Evolutionary conservation across 306 rosid genomes (phyloP), one percentile per base, ranked within the genome.

Genomic region (Alnus rubra): DNA sequence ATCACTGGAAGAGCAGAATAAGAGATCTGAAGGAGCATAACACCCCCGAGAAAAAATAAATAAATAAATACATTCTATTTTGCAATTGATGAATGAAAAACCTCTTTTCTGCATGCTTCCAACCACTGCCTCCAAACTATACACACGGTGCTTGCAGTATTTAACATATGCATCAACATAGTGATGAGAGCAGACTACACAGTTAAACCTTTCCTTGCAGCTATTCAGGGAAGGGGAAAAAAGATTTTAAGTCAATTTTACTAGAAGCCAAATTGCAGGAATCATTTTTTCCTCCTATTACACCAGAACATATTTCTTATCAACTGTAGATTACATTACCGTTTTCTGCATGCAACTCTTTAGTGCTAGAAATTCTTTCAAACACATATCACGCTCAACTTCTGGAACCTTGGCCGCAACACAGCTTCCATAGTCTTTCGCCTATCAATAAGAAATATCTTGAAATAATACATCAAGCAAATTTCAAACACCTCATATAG

Each of bases 361-460:
- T 52, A 93, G 88, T 76, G 86, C 92, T 47, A 90, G 71, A 90
- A 95, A 93, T 85, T 95, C 99, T 84, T 93, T 91, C 65, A 82
- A 80, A 83, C 98, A 95, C 82, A 93, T 82, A 80, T 93, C 94
- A 50, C 77, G 92, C 76, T 95, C 99, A 85, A 95, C 88, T 78
- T 92, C 89, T 59, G 99, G 99, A 89, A 95, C 93, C 85, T 93
- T 95, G 9, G 91, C 89, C 52, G 97, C 97, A 80, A 92, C 90
- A 84, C 98, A 95, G 69, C 89, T 82, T 69, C 98, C 98, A 12
- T 95, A 95, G 51, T 89, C 92, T 85, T 83, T 92, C n/a, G 89
- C 97, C 98, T 92, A 80, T 70, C 13, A 71, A 68, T 50, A 79
- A 74, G 72, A 68, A 79, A 73, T 78, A 39, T 74, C 70, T 78